These are phyloP conservation scores for Yamadazyma dushanensis DNA, from an alignment of 1,139 yeast genomes.

Conservation along the genomic window DNA sequence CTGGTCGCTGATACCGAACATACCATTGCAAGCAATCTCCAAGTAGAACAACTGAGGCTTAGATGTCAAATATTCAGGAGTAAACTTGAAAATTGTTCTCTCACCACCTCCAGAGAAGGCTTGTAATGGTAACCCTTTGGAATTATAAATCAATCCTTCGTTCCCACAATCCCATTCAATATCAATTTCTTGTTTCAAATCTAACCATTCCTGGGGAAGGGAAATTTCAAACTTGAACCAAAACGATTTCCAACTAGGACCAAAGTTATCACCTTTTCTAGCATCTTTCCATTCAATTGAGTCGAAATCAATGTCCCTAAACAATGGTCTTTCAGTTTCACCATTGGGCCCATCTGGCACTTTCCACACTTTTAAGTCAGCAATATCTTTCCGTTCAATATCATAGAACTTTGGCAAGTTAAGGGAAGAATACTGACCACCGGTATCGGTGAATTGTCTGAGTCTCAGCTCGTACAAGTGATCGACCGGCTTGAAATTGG, in stretches of 20 bases:
- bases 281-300: constrained; percentile 56
- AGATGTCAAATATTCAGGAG: constrained; percentile 47
- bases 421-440: constrained; percentile 68
- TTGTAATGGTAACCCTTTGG: constrained; percentile 67
- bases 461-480: constrained; percentile 74
- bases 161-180: constrained; percentile 86
- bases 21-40: constrained; percentile 92
- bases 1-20: constrained; percentile 80
- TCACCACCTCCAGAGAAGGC: constrained; percentile 90
- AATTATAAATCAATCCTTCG: constrained; percentile 78
- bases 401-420: constrained; percentile 86
- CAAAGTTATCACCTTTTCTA: constrained; percentile 73
- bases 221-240: constrained; percentile 77
- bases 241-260: constrained; percentile 96
- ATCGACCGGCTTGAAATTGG: constrained; percentile 82
- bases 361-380: constrained; percentile 53
- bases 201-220: constrained; percentile 62
- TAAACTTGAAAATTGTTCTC: constrained; percentile 71
- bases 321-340: constrained; percentile 67
- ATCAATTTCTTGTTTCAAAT: constrained; percentile 50
- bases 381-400: constrained; percentile 49
- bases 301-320: constrained; percentile 56
- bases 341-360: constrained; percentile 58
- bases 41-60: constrained; percentile 59
- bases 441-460: constrained; percentile 72